These are phyloP conservation scores for Lichenothelia convexa DNA, from an alignment of 495 filamentous ascomycete species.

Conservation along the genomic window DNA sequence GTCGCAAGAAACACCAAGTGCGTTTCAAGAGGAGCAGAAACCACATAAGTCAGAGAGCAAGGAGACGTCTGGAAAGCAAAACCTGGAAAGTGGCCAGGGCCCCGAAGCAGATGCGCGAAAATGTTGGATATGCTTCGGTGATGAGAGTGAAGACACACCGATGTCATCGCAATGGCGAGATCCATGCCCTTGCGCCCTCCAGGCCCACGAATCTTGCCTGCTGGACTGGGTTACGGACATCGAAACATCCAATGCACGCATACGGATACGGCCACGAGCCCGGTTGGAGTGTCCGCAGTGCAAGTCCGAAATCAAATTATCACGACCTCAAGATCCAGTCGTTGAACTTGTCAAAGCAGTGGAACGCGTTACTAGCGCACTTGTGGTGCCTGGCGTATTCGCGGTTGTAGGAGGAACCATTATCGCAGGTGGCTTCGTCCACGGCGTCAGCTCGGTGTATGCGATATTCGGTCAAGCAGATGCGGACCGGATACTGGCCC, in stretches of 20 bases:
- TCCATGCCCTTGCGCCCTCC: constrained; percentile 75
- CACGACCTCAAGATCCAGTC: constrained; percentile 48
- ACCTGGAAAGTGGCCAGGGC: background rate
- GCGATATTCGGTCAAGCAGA: constrained; percentile 46
- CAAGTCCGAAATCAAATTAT: constrained; percentile 59
- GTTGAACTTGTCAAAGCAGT: constrained; percentile 39
- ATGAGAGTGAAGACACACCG: constrained; percentile 57
- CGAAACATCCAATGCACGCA: constrained; percentile 41
- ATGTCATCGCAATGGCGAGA: constrained; percentile 59
- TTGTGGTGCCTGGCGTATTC: constrained; percentile 35
- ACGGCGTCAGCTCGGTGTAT: constrained; percentile 41
- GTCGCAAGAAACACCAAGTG: background rate
- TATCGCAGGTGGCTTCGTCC: constrained; percentile 33
- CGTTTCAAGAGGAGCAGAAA: background rate
- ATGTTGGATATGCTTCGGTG: constrained; percentile 88
- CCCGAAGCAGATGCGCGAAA: constrained; percentile 29
- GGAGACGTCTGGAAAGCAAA: constrained; percentile 2
- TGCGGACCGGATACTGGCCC: constrained; percentile 29
- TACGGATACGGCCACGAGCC: constrained; percentile 26
- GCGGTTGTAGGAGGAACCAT: constrained; percentile 9
- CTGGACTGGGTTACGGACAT: constrained; percentile 78
- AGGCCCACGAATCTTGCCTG: constrained; percentile 79
- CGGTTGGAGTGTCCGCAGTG: constrained; percentile 75
- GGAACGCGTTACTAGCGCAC: constrained; percentile 31
- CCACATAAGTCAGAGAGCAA: too few species aligned